Base-by-base conservation (phyloP, 495 filamentous ascomycete genomes). In the Hypomontagnella monticulosa region DNA sequence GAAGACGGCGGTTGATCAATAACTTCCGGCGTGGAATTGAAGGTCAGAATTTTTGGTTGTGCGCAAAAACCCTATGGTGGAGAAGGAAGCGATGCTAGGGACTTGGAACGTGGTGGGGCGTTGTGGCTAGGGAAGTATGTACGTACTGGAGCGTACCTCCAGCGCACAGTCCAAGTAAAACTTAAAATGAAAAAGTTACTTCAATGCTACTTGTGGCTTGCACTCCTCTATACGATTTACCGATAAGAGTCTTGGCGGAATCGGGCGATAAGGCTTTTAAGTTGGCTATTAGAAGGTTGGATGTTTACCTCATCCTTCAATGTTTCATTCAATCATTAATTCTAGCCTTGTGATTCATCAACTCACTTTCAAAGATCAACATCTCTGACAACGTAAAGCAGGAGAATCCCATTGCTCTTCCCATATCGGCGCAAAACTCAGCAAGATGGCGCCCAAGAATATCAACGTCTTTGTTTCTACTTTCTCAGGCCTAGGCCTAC, bases 381-480 rank as follows among this genome's bases (percentile, higher is more conserved):
- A 23, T 9, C 36, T 52, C 34, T 2, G 18, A 36, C 30, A 43
- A 40, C 48, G 23, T 27, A 6, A 12, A 55, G 9, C 18, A 27
- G 1, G 8, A 11, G 1, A 5, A 51, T 18, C 12, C 8, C 43
- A 46, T 16, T 44, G 18, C 46, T 15, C 23, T n/a, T n/a, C n/a
- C n/a, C 19, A 32, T 30, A 34, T 19, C 8, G 5, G 12, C 1
- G 1, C 10, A n/a, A 19, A 14, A 34, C 2, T 32, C 14, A 12
- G 1, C 11, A 74, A 50, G 9, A 82, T 83, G 80, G 75, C 76
- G 33, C 64, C 76, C 12, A 71, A 75, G 67, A 87, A 78, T 12
- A 83, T 97, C 69, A 98, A 96, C 74, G 79, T 97, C 48, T 84
- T 97, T 54, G 76, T 97, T 53, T 90, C 90, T 37, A 88, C 89